Base-by-base conservation (phyloP, 129 eudicot species). In the Tanacetum coccineum region DNA sequence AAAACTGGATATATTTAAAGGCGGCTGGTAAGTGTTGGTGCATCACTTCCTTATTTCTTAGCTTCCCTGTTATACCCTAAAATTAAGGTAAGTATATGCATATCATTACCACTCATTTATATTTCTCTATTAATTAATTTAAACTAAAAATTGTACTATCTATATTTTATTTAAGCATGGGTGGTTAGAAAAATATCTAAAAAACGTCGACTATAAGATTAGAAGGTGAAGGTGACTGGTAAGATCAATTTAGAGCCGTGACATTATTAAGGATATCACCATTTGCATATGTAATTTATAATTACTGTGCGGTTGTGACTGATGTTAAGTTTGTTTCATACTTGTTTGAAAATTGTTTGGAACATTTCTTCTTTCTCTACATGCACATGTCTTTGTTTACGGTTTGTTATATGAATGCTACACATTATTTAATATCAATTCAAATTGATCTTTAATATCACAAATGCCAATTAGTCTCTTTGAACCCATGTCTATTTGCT, bases 191-290 rank as follows among this genome's bases (percentile, higher is more conserved):
- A 91, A 77, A 76, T 74, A 91, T 60, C 90, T 95, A 8, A 87
- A 91, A 76, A 82, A 79, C 89, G 12, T 84, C 93, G 6, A 73
- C 87, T 59, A 82, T 91, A 72, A 82, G 76, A 73, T 76, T 91
- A 74, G 97, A 95, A 26, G 97, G 97, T 20, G 97, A 87, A 75
- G 97, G 97, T 65, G 82, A 79, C 62, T 82, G 82, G 83, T 72
- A 74, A 39, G 77, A 77, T 82, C 97, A 91, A 67, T 82, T 85
- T 57, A 81, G 87, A 74, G 87, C 92, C 55, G 97, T 91, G 46
- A 64, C 81, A 12, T 65, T 91, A 66, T 83, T 91, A 70, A 81
- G 97, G 57, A 79, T 91, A 57, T 91, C 97, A 11, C 97, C 97
- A 3, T 91, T 91, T 52, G 95, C 95, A 9, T 87, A 87, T 74